Base-by-base conservation (phyloP, 1,284 basidiomycete species). In the Phellinidium pouzarii region DNA sequence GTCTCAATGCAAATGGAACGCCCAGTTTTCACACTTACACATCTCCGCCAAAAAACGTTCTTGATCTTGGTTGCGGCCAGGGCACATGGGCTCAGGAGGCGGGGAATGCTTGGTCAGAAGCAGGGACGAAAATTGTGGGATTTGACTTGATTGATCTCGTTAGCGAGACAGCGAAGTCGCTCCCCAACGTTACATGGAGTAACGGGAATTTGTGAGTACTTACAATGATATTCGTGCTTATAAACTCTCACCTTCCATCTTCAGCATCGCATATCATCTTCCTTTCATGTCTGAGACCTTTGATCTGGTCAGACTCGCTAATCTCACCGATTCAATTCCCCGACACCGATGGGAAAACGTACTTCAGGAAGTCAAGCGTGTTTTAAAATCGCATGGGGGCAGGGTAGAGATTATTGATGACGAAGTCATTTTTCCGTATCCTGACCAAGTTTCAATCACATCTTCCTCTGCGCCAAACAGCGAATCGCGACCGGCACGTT, bases 401-500 rank as follows among this genome's bases (percentile, higher is more conserved):
- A 73, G 76, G 12, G 67, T 88, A 2, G 86, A 89, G 63, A 61
- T 88, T 44, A 79, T 89, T 52, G 83, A 87, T 65, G 86, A 89
- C 62, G 70, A 82, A 58, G 64, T 85, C 26, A 66, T 77, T 59
- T 87, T 84, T 60, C 81, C 84, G 0, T 79, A 78, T 7, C 58
- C 61, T 22, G 59, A 54, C 19, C 56, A 59, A 40, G 44, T 54
- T 1, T 8, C 40, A 17, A 47, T 52, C 36, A 49, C 54, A 12
- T 25, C 45, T 38, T 43, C 55, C 7, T 57, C 56, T 1, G 58
- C 64, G n/a, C 59, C 58, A 27, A 56, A 58, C 23, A 44, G n/a
- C n/a, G 46, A 38, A 12, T 25, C 38, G 5, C 26, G 20, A 8
- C 43, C 34, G 12, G 45, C 45, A 7, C 54, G 46, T 20, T 43